Conservation (phyloP, 345 rosid species). For the Anastatica hierochuntica region DNA sequence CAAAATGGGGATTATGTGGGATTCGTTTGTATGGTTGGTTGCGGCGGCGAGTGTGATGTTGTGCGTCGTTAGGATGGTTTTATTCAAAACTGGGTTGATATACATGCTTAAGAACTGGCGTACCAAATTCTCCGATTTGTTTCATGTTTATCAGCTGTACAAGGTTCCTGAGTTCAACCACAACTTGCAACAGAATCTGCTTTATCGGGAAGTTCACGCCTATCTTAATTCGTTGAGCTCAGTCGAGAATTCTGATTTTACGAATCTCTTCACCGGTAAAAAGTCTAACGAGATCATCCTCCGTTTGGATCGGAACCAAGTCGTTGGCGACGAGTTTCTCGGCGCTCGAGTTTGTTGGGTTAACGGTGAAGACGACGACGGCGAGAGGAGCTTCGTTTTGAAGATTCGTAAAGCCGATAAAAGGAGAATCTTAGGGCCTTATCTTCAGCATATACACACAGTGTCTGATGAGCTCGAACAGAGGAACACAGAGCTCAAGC, state of each 20-base stretch:
- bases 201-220: slow-evolving; percentile 36
- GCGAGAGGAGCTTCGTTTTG: slow-evolving; percentile 36
- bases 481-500: slow-evolving; percentile 42
- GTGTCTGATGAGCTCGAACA: slow-evolving; percentile 66
- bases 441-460: slow-evolving; percentile 80
- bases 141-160: slow-evolving; percentile 57
- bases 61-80: slow-evolving; percentile 25
- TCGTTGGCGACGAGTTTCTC: slow-evolving; percentile 57
- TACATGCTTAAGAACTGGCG: slow-evolving; percentile 40
- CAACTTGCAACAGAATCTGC: slow-evolving; percentile 49
- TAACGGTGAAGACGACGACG: slow-evolving; percentile 27
- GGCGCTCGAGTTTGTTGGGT: slow-evolving; percentile 76
- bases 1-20: slow-evolving; percentile 30
- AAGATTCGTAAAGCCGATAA: slow-evolving; percentile 71
- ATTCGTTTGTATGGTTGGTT: slow-evolving; percentile 20
- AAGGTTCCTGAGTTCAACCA: slow-evolving; percentile 68
- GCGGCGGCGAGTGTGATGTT: slow-evolving; percentile 5
- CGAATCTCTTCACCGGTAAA: slow-evolving; percentile 70
- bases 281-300: slow-evolving; percentile 53
- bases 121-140: slow-evolving; percentile 34
- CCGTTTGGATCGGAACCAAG: slow-evolving; percentile 54
- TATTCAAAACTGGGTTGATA: slow-evolving; percentile 55
- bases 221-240: slow-evolving; percentile 61
- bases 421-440: slow-evolving; percentile 66
- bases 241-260: slow-evolving; percentile 66